Evolutionary conservation across 2,329 filamentous ascomycete genomes (phyloP).

Genomic region (Chrysoporthe deuterocubensis): DNA sequence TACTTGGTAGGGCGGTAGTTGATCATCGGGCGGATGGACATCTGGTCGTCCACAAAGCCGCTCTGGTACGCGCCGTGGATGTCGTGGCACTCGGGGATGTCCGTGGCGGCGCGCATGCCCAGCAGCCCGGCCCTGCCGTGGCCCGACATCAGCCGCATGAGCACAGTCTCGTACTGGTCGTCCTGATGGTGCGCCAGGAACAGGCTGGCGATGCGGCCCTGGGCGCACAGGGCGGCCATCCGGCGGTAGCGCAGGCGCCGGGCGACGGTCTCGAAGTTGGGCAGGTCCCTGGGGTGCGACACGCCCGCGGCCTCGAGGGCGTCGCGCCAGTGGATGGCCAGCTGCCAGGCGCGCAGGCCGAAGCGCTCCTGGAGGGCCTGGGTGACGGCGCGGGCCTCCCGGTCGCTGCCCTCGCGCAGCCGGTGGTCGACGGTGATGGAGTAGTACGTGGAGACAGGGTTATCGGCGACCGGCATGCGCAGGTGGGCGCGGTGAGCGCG

Average conservation of each 20-base stretch:
- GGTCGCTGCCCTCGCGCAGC: slow-evolving; percentile 54
- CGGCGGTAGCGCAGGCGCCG: slow-evolving; percentile 73
- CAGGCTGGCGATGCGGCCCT: slow-evolving; percentile 58
- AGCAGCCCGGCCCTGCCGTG: slow-evolving; percentile 72
- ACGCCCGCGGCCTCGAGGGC: slow-evolving; percentile 32
- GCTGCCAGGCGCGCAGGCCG: slow-evolving; percentile 37
- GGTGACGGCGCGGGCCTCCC: slow-evolving; percentile 56
- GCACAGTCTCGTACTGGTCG: slow-evolving; percentile 87
- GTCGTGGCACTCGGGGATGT: slow-evolving; percentile 84
- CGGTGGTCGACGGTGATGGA: slow-evolving; percentile 62
- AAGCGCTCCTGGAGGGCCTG: slow-evolving; percentile 39
- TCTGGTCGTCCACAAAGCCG: slow-evolving; percentile 57
- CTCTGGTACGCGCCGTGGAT: slow-evolving; percentile 73
- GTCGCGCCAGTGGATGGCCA: slow-evolving; percentile 55
- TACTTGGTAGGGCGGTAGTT: slow-evolving; percentile 38
- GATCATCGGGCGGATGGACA: slow-evolving; percentile 40
- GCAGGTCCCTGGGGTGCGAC: slow-evolving; percentile 44
- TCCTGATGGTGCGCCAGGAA: slow-evolving; percentile 87
- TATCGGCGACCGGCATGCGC: slow-evolving; percentile 48
- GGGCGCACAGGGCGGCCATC: slow-evolving; percentile 65
- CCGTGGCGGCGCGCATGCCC: slow-evolving; percentile 67
- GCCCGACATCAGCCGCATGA: slow-evolving; percentile 75
- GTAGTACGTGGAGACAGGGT: slow-evolving; percentile 45
- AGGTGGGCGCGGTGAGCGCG: slow-evolving; percentile 43
- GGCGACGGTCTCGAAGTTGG: slow-evolving; percentile 78